phyloP scores from a whole-genome alignment of 2,329 filamentous ascomycete species.

The Escovopsis sp. region DNA sequence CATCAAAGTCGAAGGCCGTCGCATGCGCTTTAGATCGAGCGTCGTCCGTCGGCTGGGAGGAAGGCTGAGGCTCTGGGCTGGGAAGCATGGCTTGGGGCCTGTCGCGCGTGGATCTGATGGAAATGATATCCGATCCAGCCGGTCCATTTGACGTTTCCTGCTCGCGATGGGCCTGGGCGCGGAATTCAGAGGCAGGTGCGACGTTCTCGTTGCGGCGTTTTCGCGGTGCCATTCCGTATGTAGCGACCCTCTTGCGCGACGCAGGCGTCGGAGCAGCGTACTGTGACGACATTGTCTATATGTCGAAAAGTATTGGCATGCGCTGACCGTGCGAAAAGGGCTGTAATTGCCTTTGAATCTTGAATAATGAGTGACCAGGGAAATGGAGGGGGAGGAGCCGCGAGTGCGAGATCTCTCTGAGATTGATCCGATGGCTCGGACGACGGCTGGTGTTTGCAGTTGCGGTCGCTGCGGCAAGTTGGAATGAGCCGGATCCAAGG shows the following conservation, averaged over 20 bases:
- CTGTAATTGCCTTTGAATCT: too few relatives aligned
- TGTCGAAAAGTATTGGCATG: not conserved
- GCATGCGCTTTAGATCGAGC: not conserved
- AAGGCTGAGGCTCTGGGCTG: not conserved
- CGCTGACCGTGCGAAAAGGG: too few relatives aligned
- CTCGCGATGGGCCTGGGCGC: not conserved
- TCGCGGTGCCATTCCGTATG: slow-evolving; percentile 15
- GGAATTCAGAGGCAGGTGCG: not conserved
- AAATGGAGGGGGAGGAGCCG: too few relatives aligned
- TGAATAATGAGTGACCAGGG: too few relatives aligned
- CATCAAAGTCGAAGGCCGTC: not conserved
- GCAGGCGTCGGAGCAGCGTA: slow-evolving; percentile 9
- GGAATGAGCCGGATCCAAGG: too few relatives aligned
- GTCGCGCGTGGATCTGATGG: not conserved
- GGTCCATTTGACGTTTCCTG: not conserved
- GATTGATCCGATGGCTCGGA: too few relatives aligned
- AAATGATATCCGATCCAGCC: not conserved
- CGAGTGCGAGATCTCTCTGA: too few relatives aligned
- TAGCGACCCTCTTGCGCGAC: slow-evolving; percentile 12
- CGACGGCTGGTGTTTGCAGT: too few relatives aligned
- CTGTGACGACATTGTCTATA: slow-evolving; percentile 8
- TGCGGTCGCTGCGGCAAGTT: too few relatives aligned
- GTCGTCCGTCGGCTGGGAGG: not conserved
- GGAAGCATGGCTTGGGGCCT: not conserved
- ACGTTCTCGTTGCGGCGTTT: slow-evolving; percentile 5